Conservation (phyloP, 2,329 filamentous ascomycete genomes). For the Fusarium protoensiforme region DNA sequence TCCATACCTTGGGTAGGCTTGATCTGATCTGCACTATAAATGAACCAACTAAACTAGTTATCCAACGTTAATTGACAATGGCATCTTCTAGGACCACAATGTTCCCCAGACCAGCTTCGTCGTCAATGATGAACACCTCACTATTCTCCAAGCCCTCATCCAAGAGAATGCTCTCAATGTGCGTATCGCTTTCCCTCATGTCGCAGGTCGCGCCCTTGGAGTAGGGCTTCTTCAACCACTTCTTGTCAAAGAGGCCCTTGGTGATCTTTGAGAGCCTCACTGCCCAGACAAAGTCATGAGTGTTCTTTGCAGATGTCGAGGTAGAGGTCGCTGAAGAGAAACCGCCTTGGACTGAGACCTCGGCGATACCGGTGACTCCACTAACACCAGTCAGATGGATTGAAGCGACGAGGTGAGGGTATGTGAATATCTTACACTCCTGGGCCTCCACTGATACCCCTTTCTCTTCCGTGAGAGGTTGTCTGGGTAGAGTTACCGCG, state of each 20-base stretch:
- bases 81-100: not conserved
- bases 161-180: not conserved
- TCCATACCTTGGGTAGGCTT: no score
- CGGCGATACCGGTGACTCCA: not conserved
- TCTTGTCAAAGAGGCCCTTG: not conserved
- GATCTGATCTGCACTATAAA: no score
- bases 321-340: not conserved
- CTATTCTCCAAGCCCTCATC: not conserved
- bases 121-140: not conserved
- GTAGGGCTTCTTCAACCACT: not conserved
- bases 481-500: not conserved
- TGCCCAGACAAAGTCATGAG: not conserved
- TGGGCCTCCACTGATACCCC: not conserved
- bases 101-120: not conserved
- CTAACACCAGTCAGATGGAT: not conserved
- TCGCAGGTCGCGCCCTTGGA: not conserved
- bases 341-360: not conserved
- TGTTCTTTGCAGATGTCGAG: not conserved
- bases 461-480: not conserved
- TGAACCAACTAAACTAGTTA: no score
- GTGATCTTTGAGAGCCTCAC: not conserved
- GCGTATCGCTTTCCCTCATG: not conserved
- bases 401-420: not conserved
- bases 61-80: no score
- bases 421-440: not conserved